phyloP scores from a whole-genome alignment of 441 rosid genomes.

The Eruca vesicaria region DNA sequence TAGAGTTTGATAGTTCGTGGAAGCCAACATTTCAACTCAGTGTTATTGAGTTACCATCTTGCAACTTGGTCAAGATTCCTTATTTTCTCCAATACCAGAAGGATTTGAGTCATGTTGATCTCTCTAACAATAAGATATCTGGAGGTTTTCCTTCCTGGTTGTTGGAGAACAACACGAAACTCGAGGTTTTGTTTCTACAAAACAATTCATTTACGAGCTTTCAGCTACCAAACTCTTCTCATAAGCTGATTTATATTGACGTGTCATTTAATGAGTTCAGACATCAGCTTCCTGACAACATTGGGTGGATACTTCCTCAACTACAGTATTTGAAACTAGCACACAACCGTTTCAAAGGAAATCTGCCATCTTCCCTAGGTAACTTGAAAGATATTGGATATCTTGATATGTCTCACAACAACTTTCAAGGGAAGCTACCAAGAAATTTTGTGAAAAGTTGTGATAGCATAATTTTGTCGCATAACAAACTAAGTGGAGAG shows the following conservation, averaged over 20 bases:
- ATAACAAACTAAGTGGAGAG: not conserved
- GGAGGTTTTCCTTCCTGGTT: not conserved
- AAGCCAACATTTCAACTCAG: not conserved
- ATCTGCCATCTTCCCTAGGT: not conserved
- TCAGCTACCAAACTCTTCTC: not conserved
- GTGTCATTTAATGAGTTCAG: not conserved
- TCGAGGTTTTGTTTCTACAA: not conserved
- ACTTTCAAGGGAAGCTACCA: not conserved
- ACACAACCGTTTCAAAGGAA: not conserved
- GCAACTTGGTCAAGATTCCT: not conserved
- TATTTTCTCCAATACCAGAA: not conserved
- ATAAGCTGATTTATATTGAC: not conserved
- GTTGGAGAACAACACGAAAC: not conserved
- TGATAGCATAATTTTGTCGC: not conserved
- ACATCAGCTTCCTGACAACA: not conserved
- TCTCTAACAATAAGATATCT: not conserved
- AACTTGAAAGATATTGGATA: not conserved
- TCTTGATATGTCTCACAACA: not conserved
- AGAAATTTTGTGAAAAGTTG: not conserved
- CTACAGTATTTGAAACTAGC: too few species aligned
- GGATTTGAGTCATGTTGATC: not conserved
- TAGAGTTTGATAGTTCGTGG: not conserved
- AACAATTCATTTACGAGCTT: not conserved
- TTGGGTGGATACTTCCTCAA: not conserved
- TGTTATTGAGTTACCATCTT: not conserved